Evolutionary conservation across 768 basidiomycete genomes (phyloP).

Genomic region (Saitozyma sp.): DNA sequence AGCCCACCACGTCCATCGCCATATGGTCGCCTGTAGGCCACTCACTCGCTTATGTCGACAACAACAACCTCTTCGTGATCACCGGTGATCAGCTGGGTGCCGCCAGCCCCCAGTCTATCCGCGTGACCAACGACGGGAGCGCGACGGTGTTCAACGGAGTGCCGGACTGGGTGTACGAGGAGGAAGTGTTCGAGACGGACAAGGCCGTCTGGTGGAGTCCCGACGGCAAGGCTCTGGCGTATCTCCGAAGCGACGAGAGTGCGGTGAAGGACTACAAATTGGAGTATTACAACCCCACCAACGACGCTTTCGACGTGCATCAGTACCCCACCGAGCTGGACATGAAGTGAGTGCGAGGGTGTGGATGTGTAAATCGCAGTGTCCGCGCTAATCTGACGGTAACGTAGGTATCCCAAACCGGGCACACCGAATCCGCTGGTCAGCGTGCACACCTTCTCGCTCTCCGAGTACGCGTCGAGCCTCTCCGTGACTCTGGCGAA

Average conservation of each 20-base stretch:
- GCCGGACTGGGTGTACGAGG: conserved; percentile 80
- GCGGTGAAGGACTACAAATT: conserved; percentile 80
- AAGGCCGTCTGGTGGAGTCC: conserved; percentile 91
- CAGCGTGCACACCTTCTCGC: conserved; percentile 67
- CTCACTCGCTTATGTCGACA: conserved; percentile 79
- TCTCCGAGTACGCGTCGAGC: conserved; percentile 58
- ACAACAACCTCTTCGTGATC: conserved; percentile 86
- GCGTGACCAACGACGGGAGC: conserved; percentile 78
- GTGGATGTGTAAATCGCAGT: too few relatives aligned
- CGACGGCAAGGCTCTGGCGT: conserved; percentile 68
- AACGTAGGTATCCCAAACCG: conserved; percentile 53
- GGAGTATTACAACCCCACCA: conserved; percentile 87
- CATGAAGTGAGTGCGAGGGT: conserved; percentile 48
- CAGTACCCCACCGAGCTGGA: conserved; percentile 64
- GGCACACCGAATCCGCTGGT: conserved; percentile 73
- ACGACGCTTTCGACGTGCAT: conserved; percentile 66
- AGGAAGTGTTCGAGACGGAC: conserved; percentile 64
- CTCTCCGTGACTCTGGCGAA: conserved; percentile 25
- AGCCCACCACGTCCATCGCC: conserved; percentile 74
- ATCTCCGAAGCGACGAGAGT: conserved; percentile 84
- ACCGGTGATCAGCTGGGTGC: conserved; percentile 49
- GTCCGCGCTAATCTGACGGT: conserved; percentile 4
- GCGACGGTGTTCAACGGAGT: conserved; percentile 88
- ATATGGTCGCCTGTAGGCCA: conserved; percentile 82
- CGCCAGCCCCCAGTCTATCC: conserved; percentile 55